phyloP scores from a whole-genome alignment of 176 grass and related monocot genomes.

The Leersia perrieri region DNA sequence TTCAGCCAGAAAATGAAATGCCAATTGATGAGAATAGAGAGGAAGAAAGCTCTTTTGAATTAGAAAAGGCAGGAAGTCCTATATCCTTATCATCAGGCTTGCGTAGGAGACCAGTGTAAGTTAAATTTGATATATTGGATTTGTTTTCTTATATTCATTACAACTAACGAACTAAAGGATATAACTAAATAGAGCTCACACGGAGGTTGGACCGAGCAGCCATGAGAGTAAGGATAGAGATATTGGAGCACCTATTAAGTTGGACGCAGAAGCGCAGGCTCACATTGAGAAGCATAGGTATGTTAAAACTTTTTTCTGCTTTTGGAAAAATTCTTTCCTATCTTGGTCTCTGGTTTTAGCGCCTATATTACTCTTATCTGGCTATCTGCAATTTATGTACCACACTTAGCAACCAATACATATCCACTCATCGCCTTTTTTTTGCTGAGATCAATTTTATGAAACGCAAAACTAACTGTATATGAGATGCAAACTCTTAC shows the following conservation, averaged over 20 bases:
- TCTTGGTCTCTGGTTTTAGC: too few relatives aligned
- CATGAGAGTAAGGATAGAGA: constrained; percentile 49
- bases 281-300: constrained; percentile 92
- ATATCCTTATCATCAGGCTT: constrained; percentile 59
- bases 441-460: background rate
- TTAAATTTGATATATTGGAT: constrained; percentile 4
- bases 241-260: constrained; percentile 57
- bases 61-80: constrained; percentile 39
- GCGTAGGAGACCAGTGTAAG: constrained; percentile 66
- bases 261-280: constrained; percentile 77
- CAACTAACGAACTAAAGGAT: background rate
- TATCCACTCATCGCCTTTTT: background rate
- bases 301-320: background rate
- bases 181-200: constrained; percentile 43
- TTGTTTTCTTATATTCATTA: background rate
- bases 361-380: too few relatives aligned
- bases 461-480: background rate
- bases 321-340: background rate
- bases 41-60: constrained; percentile 43
- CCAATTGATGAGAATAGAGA: constrained; percentile 46
- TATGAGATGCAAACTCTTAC: background rate
- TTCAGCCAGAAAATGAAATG: constrained; percentile 58
- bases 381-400: background rate
- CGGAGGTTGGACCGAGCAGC: constrained; percentile 37
- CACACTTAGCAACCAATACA: background rate